Conservation (phyloP, 208 protist genomes). For the Novymonas esmeraldas region DNA sequence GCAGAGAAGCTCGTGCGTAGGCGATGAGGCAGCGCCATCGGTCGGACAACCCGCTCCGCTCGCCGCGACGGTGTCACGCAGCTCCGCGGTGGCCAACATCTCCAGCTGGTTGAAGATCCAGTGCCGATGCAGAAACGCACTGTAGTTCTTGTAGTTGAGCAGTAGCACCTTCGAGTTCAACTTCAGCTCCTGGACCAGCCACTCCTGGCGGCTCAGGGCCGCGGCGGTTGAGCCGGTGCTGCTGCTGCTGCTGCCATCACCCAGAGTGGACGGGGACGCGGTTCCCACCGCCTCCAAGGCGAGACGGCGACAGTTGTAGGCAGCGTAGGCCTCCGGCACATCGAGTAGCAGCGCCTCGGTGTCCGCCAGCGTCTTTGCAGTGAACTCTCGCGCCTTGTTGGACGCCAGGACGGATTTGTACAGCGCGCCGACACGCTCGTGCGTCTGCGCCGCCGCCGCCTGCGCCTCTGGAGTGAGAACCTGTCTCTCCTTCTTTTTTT, state of each 20-base stretch:
- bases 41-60: no score
- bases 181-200: constrained; percentile 64
- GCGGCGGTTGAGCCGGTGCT: no score
- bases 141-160: constrained; percentile 86
- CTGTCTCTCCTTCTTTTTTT: constrained; percentile 45
- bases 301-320: constrained; percentile 82
- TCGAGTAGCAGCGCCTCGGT: constrained; percentile 50
- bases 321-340: constrained; percentile 82
- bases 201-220: background rate
- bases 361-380: constrained; percentile 32
- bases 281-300: constrained; percentile 31
- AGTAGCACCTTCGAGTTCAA: constrained; percentile 65
- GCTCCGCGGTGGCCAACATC: constrained; percentile 32
- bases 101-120: constrained; percentile 77
- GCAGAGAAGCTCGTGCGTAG: constrained; percentile 17
- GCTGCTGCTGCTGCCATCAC: no score
- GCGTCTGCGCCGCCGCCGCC: constrained; percentile 33
- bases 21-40: background rate
- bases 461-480: constrained; percentile 19
- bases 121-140: constrained; percentile 83
- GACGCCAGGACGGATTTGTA: constrained; percentile 46
- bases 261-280: background rate
- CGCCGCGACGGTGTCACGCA: no score
- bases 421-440: constrained; percentile 43
- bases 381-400: constrained; percentile 27